Percentiles rank a stretch among this genome's conserved stretches.
These are phyloP conservation scores for Inga leiocalycina DNA, from an alignment of 306 rosid genomes.

Conservation along the genomic window DNA sequence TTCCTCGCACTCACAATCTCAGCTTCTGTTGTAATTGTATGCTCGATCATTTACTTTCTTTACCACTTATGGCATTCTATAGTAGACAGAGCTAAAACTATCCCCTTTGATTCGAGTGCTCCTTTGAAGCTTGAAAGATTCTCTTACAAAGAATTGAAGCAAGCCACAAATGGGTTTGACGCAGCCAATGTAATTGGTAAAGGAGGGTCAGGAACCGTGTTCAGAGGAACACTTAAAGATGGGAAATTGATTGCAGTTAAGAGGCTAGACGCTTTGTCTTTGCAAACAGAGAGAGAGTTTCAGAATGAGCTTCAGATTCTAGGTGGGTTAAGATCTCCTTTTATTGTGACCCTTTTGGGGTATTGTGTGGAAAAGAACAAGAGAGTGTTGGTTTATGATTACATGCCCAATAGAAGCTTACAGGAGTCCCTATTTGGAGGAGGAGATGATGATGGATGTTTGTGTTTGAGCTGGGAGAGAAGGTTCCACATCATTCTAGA, in stretches of 20 bases:
- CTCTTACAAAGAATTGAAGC: conserved; percentile 82
- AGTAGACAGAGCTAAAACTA: conserved; percentile 76
- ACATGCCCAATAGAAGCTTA: conserved; percentile 86
- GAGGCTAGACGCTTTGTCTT: conserved; percentile 66
- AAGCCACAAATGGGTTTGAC: conserved; percentile 69
- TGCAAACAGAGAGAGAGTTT: conserved; percentile 88
- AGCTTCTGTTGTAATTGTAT: conserved; percentile 75
- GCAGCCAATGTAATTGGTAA: conserved; percentile 75
- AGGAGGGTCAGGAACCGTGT: conserved; percentile 98
- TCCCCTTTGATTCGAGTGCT: conserved; percentile 85
- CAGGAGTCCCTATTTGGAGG: conserved; percentile 91
- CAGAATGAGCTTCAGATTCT: conserved; percentile 96
- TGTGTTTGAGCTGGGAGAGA: conserved; percentile 80
- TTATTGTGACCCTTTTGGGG: conserved; percentile 87
- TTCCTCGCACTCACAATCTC: conserved; percentile 88
- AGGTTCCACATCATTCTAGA: conserved; percentile 78
- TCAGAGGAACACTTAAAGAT: conserved; percentile 68
- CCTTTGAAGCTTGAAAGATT: conserved; percentile 87
- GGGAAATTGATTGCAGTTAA: conserved; percentile 89
- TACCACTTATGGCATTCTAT: conserved; percentile 82
- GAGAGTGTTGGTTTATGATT: conserved; percentile 82
- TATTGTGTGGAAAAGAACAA: conserved; percentile 82
- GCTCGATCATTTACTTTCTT: conserved; percentile 76
- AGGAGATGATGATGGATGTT: conserved; percentile 50
- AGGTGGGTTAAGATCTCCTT: conserved; percentile 91